phyloP scores from a whole-genome alignment of 306 rosid species.

The Prunus mira region DNA sequence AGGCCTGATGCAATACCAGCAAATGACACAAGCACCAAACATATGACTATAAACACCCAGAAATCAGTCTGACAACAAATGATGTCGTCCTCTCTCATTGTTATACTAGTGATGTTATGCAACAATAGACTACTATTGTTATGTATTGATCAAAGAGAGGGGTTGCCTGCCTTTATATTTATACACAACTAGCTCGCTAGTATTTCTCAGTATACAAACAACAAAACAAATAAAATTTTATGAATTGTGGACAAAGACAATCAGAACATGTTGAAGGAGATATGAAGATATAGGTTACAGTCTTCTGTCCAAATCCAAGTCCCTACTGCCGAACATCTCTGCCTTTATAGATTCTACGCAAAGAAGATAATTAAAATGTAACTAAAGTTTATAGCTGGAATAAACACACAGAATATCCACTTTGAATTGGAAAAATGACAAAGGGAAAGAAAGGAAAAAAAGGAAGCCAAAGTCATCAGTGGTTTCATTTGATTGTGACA shows the following conservation, averaged over 20 bases:
- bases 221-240: not conserved
- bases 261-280: not conserved
- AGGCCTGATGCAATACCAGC: conserved; percentile 74
- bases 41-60: conserved; percentile 45
- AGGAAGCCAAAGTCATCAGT: not conserved
- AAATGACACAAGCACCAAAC: conserved; percentile 43
- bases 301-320: conserved; percentile 14
- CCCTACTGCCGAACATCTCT: not conserved
- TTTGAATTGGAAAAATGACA: not conserved
- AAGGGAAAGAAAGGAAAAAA: not conserved
- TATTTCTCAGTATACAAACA: not conserved
- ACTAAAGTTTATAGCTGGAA: not conserved
- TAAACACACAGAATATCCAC: not conserved
- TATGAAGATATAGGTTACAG: not conserved
- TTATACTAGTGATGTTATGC: not conserved
- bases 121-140: not conserved
- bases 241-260: not conserved
- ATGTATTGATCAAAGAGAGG: not conserved
- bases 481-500: not conserved
- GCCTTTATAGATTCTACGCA: not conserved
- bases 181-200: not conserved
- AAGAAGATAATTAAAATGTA: not conserved
- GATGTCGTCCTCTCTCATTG: conserved; percentile 18
- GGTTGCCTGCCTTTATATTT: not conserved
- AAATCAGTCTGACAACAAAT: conserved; percentile 47